Evolutionary conservation across 495 filamentous ascomycete species (phyloP).

Genomic region (Neurospora sp.): DNA sequence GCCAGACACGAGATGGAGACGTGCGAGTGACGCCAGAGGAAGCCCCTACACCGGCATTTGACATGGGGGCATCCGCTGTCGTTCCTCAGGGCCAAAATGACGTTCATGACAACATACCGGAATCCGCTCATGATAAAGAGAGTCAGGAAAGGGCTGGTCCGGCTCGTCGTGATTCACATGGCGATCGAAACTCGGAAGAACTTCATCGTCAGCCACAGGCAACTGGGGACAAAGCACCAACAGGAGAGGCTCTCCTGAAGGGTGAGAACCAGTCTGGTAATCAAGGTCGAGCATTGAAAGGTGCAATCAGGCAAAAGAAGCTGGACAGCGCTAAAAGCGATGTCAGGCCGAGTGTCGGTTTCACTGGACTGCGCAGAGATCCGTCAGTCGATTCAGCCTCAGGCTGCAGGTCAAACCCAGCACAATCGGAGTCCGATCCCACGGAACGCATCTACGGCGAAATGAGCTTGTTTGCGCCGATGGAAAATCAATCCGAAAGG

Average conservation of each 20-base stretch:
- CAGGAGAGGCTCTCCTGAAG: background rate
- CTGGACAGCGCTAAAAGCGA: slow-evolving; percentile 16
- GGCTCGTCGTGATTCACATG: background rate
- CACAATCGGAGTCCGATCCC: slow-evolving; percentile 42
- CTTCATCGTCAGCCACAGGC: slow-evolving; percentile 5
- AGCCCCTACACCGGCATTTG: background rate
- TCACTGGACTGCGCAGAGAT: slow-evolving; percentile 24
- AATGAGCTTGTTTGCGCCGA: slow-evolving; percentile 42
- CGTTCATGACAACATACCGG: background rate
- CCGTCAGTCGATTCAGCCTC: slow-evolving; percentile 28
- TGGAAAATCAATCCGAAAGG: slow-evolving; percentile 43
- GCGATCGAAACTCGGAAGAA: slow-evolving; percentile 7
- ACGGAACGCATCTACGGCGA: slow-evolving; percentile 45
- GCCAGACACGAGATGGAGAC: slow-evolving; percentile 23
- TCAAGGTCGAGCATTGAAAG: background rate
- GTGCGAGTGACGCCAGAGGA: background rate
- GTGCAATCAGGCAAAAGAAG: slow-evolving; percentile 6
- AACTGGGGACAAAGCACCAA: background rate
- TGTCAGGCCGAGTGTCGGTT: slow-evolving; percentile 29
- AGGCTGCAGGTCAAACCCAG: slow-evolving; percentile 28
- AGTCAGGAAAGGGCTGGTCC: background rate
- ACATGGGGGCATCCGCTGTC: background rate
- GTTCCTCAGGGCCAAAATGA: background rate
- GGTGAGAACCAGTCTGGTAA: background rate
- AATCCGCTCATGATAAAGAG: background rate